A percentile compares a stretch with the other conserved stretches of the same genome.
Conservation (phyloP, 164 flowering plant genomes). For the Stephania yunnanensis region DNA sequence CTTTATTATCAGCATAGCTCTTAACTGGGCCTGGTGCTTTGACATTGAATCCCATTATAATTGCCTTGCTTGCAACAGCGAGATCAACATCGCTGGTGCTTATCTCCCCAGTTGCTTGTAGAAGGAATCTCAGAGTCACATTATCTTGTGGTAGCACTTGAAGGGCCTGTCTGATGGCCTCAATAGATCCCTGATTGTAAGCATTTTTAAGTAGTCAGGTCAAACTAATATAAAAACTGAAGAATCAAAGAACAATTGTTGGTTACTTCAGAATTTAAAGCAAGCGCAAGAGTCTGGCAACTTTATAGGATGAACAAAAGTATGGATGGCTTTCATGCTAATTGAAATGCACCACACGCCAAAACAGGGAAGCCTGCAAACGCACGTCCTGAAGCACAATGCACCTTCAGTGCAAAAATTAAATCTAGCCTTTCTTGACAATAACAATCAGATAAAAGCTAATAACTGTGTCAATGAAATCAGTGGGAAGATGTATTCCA, state of each 20-base stretch:
- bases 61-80: slow-evolving; percentile 70
- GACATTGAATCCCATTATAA: slow-evolving; percentile 85
- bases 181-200: slow-evolving; percentile 74
- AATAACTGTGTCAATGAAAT: no score
- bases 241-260: neutral
- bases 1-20: slow-evolving; percentile 65
- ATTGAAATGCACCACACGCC: no score
- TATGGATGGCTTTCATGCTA: no score
- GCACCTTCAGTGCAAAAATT: no score
- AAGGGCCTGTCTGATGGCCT: slow-evolving; percentile 87
- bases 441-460: no score
- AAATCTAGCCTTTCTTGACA: no score
- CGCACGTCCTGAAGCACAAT: no score
- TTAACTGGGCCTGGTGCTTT: slow-evolving; percentile 71
- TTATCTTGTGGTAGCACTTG: slow-evolving; percentile 87
- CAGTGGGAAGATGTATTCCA: no score
- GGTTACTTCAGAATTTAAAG: no score
- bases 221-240: neutral
- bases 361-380: no score
- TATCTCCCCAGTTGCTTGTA: slow-evolving; percentile 86
- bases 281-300: neutral
- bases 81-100: slow-evolving; percentile 85
- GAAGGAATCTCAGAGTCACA: slow-evolving; percentile 73
- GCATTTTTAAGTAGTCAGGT: slow-evolving; percentile 6
- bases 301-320: neutral